Percentiles rank a stretch among this genome's conserved stretches.
Evolutionary conservation across 1,284 basidiomycete genomes (phyloP).

Genomic region (Entoloma clypeatum): DNA sequence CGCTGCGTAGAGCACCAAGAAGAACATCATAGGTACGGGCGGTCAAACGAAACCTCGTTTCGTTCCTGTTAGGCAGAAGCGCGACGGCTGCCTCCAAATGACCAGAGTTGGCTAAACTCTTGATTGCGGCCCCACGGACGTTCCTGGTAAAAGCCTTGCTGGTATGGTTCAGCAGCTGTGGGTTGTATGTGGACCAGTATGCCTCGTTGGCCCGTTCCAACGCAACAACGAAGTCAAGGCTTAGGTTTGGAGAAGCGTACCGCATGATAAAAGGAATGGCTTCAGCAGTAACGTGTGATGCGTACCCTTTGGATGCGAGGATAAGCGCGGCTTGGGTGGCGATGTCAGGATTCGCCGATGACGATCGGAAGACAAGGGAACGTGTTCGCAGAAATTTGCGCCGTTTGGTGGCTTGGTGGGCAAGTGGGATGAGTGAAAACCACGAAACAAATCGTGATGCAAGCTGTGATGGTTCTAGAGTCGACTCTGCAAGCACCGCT

Average conservation of each 20-base stretch:
- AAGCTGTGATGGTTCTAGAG: conserved; percentile 11
- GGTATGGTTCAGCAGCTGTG: not conserved
- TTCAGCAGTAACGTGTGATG: conserved; percentile 15
- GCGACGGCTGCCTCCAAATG: conserved; percentile 31
- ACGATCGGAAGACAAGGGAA: conserved; percentile 23
- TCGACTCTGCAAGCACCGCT: conserved; percentile 17
- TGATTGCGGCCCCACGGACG: conserved; percentile 23
- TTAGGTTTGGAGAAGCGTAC: conserved; percentile 25
- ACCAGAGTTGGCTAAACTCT: conserved; percentile 24
- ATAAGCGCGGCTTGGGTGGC: conserved; percentile 28
- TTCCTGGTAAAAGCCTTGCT: conserved; percentile 11
- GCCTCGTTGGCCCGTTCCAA: conserved; percentile 22
- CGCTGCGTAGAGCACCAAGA: conserved; percentile 17
- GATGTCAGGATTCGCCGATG: conserved; percentile 24
- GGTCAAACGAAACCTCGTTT: conserved; percentile 21
- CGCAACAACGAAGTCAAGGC: conserved; percentile 28
- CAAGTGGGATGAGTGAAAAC: conserved; percentile 30
- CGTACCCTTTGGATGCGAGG: conserved; percentile 34
- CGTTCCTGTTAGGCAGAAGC: conserved; percentile 29
- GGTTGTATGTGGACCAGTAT: conserved; percentile 15
- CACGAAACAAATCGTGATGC: conserved; percentile 25
- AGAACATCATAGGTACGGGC: conserved; percentile 27
- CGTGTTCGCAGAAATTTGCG: conserved; percentile 18
- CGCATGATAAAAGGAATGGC: conserved; percentile 29
- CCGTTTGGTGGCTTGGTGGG: conserved; percentile 4